A percentile compares a stretch with the other conserved stretches of the same genome.
Evolutionary conservation across 2,329 filamentous ascomycete species (phyloP).

Genomic region (Fusarium sacchari): DNA sequence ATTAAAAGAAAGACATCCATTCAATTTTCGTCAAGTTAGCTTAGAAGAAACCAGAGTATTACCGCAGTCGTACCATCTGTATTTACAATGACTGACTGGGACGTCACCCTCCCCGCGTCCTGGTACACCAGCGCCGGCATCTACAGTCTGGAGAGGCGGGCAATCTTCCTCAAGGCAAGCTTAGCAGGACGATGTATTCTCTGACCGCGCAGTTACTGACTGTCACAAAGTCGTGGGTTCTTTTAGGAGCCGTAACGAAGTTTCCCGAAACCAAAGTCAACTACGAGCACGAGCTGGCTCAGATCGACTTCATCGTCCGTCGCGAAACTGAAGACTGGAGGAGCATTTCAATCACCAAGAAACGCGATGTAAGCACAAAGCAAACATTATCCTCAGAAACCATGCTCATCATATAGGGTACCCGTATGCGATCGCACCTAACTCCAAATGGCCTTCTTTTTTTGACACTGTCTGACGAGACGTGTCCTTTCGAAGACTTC

Average conservation of each 20-base stretch:
- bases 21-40: rapidly evolving
- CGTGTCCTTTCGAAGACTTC: neutral
- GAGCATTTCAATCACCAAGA: neutral
- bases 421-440: neutral
- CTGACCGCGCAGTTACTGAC: rapidly evolving
- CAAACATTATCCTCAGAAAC: rapidly evolving
- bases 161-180: neutral
- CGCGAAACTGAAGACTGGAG: neutral
- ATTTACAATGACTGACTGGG: neutral
- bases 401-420: neutral
- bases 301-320: neutral
- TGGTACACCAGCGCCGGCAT: neutral
- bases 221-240: neutral
- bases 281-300: neutral
- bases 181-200: rapidly evolving
- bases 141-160: neutral
- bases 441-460: neutral
- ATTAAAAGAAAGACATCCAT: rapidly evolving
- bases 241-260: neutral
- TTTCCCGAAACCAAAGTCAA: neutral
- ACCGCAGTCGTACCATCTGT: rapidly evolving
- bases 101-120: neutral
- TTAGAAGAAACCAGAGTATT: neutral
- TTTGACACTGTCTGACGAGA: neutral
- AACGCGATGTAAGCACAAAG: neutral